Conservation (phyloP, 225 moss, liverwort and hornwort species). For the Straminergon stramineum region DNA sequence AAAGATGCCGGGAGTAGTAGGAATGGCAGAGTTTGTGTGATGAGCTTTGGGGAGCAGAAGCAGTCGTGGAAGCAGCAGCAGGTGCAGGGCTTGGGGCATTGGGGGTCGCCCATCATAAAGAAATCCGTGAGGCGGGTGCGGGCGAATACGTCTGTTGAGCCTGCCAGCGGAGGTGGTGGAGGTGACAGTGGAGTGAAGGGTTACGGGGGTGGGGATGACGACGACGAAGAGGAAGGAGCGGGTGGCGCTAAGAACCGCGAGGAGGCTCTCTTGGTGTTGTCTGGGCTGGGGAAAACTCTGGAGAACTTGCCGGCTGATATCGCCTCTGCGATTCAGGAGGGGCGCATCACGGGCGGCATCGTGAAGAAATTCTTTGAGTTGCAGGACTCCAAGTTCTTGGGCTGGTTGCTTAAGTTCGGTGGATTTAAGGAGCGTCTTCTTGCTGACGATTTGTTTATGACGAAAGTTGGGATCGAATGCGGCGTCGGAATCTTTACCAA, state of each 20-base stretch:
- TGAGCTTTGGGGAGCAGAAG: background rate
- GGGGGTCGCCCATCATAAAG: slow-evolving; percentile 2
- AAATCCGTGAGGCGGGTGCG: slow-evolving; percentile 2
- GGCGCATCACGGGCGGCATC: slow-evolving; percentile 73
- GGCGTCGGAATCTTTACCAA: slow-evolving; percentile 97
- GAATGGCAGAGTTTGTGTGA: slow-evolving; percentile 13
- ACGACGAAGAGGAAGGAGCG: slow-evolving; percentile 12
- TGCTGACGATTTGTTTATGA: slow-evolving; percentile 92
- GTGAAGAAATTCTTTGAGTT: slow-evolving; percentile 62
- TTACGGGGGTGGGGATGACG: slow-evolving; percentile 30
- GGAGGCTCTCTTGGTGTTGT: slow-evolving; percentile 53
- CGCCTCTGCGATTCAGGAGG: slow-evolving; percentile 55
- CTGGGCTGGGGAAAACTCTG: slow-evolving; percentile 51
- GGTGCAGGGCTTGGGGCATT: slow-evolving; percentile 11
- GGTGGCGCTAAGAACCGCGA: slow-evolving; percentile 43
- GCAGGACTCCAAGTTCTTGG: slow-evolving; percentile 43
- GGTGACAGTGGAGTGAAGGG: slow-evolving; percentile 17
- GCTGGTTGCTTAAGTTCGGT: slow-evolving; percentile 69
- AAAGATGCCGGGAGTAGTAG: slow-evolving; percentile 1
- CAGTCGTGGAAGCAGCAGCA: slow-evolving; percentile 1
- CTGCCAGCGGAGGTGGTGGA: slow-evolving; percentile 33
- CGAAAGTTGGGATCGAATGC: slow-evolving; percentile 96
- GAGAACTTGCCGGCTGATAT: slow-evolving; percentile 74
- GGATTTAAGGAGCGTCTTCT: slow-evolving; percentile 94
- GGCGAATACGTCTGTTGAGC: slow-evolving; percentile 22